phyloP scores from a whole-genome alignment of 148 eudicot species.

The Chenopodium formosanum region DNA sequence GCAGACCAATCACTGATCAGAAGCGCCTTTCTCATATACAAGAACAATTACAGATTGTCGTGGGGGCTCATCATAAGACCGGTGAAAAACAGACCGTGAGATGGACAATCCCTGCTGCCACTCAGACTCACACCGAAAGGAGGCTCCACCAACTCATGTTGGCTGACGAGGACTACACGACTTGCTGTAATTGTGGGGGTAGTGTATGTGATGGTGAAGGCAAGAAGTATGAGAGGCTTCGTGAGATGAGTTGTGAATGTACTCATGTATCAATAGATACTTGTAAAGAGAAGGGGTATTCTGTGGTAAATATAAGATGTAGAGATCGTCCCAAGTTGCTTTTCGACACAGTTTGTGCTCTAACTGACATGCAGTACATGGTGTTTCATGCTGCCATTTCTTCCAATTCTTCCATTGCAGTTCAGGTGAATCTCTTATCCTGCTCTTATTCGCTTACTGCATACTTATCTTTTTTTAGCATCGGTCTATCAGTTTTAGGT shows the following conservation, averaged over 20 bases:
- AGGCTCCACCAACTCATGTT: conserved; percentile 89
- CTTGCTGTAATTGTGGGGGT: conserved; percentile 29
- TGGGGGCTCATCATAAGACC: conserved; percentile 58
- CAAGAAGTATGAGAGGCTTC: neutral
- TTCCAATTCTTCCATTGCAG: conserved; percentile 49
- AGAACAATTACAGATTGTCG: conserved; percentile 57
- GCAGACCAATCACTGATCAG: conserved; percentile 41
- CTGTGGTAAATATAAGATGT: conserved; percentile 55
- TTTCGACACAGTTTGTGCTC: conserved; percentile 77
- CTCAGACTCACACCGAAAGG: conserved; percentile 66
- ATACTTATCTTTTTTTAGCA: neutral
- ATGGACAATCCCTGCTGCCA: conserved; percentile 32
- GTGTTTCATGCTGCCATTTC: conserved; percentile 79
- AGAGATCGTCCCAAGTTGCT: conserved; percentile 78
- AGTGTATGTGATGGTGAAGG: conserved; percentile 10
- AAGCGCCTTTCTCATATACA: conserved; percentile 43
- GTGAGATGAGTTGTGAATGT: conserved; percentile 22
- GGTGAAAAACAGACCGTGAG: conserved; percentile 57
- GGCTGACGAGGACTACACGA: conserved; percentile 54
- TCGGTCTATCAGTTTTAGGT: neutral
- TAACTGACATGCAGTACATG: conserved; percentile 72
- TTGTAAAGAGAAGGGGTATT: conserved; percentile 65
- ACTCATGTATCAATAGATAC: conserved; percentile 53
- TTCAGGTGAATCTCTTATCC: conserved; percentile 45
- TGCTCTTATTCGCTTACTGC: neutral